These are phyloP conservation scores for Fusarium sp. DNA, from an alignment of 2,329 filamentous ascomycete species.

Conservation along the genomic window DNA sequence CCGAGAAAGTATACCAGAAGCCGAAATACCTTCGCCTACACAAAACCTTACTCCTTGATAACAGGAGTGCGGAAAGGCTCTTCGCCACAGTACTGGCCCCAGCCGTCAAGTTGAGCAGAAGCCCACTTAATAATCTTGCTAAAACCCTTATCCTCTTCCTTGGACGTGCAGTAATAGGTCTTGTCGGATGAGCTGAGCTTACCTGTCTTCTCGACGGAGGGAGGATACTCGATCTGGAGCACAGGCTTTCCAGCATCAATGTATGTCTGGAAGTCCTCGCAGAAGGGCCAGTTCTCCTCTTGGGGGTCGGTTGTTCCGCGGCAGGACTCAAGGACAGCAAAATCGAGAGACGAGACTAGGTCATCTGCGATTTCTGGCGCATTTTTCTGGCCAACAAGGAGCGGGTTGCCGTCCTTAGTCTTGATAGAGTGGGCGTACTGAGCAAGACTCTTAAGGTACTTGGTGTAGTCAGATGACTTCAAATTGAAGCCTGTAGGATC, in stretches of 20 bases:
- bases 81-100: constrained; percentile 51
- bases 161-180: constrained; percentile 45
- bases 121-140: constrained; percentile 53
- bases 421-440: constrained; percentile 49
- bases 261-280: constrained; percentile 50
- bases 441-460: constrained; percentile 50
- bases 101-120: constrained; percentile 51
- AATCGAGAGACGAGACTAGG: constrained; percentile 50
- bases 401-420: constrained; percentile 41
- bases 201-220: constrained; percentile 44
- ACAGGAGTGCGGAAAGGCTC: constrained; percentile 47
- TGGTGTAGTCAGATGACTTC: constrained; percentile 47
- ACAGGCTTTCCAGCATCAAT: constrained; percentile 51
- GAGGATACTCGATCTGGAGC: constrained; percentile 54
- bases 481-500: constrained; percentile 51
- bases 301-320: constrained; percentile 42
- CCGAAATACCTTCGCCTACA: too few species aligned
- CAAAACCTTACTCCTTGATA: constrained; percentile 26
- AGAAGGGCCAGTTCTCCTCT: constrained; percentile 46
- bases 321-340: constrained; percentile 56
- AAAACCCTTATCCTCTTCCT: constrained; percentile 49
- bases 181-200: constrained; percentile 45
- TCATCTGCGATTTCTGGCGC: constrained; percentile 47
- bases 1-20: not conserved
- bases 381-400: constrained; percentile 55